Base-by-base conservation (phyloP, 257 asterid species). In the Ballota nigra region DNA sequence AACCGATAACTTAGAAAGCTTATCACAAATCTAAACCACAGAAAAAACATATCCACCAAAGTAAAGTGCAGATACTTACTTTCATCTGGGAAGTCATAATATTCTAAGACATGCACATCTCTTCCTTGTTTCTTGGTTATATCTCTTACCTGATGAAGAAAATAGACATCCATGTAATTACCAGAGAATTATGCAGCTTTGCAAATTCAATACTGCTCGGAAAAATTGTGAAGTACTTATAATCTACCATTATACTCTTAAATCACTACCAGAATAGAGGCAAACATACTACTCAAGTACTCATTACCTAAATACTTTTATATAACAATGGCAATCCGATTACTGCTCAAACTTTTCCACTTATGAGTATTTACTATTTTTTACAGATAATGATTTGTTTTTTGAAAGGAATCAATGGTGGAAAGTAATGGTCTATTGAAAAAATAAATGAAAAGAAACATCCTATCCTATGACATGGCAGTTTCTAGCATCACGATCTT, bases 71-170 rank as follows among this genome's bases (percentile, higher is more conserved):
- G 72, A 49, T 68, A 83, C 92, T 87, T 80, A 89, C 97, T 67
- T 62, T 86, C 91, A 66, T 86, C 97, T 8, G 89, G 87, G 77
- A 66, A 91, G 78, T 87, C 93, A 26, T 70, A 67, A 70, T 87
- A 91, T 51, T 82, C 76, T 78, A 86, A 66, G 58, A 49, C 16
- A 71, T 68, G 69, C 31, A 19, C 20, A 43, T 43, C 15, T 9
- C 31, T 40, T 33, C 80, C 84, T 5, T 57, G 61, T 47, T n/a
- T 81, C 74, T 19, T 1, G 47, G 36, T 61, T 59, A 68, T 82
- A 47, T 76, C 66, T 63, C 22, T 64, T 47, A 89, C 82, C 97
- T 92, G 86, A 40, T 6, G 41, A 80, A 60, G 13, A 63, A 74
- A 57, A 77, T 16, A 72, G 2, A 69, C 34, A 36, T 60, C 12